A percentile compares a stretch with the other conserved stretches of the same genome.
These are phyloP conservation scores for Penicillium dipodomyicola DNA, from an alignment of 495 filamentous ascomycete genomes.

Conservation along the genomic window DNA sequence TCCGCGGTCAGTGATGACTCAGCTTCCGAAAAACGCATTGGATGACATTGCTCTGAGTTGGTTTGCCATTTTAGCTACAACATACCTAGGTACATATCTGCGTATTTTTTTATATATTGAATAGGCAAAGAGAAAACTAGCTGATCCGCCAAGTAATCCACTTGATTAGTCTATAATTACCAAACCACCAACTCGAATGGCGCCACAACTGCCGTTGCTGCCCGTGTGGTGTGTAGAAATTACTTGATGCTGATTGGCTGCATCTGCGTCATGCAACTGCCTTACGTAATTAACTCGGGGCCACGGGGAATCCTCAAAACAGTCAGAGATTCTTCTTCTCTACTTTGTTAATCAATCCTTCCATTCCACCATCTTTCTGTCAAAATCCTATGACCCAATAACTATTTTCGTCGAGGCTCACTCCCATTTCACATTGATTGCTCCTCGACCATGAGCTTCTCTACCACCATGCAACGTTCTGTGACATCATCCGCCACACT, in stretches of 20 bases:
- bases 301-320: conserved; percentile 19
- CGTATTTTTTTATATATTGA: too few relatives aligned
- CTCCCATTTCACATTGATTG: conserved; percentile 18
- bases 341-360: not conserved
- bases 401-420: conserved; percentile 1
- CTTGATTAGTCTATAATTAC: not conserved
- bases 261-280: conserved; percentile 22
- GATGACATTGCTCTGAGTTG: not conserved
- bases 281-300: conserved; percentile 25
- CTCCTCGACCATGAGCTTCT: conserved; percentile 38
- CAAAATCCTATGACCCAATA: conserved; percentile 19
- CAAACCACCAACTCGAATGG: conserved; percentile 20
- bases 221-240: conserved; percentile 38
- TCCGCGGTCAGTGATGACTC: conserved; percentile 1
- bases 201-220: conserved; percentile 26
- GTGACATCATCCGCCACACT: conserved; percentile 58
- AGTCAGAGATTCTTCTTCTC: conserved; percentile 15
- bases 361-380: conserved; percentile 10
- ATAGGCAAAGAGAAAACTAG: not conserved
- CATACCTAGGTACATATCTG: too few relatives aligned
- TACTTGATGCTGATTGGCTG: conserved; percentile 43
- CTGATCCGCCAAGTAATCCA: not conserved
- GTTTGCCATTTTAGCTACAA: too few relatives aligned
- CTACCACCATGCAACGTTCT: conserved; percentile 34
- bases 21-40: conserved; percentile 12